Evolutionary conservation across 164 flowering plant species (phyloP), one percentile per base, ranked within the genome.

Genomic region (Euptelea pleiosperma): DNA sequence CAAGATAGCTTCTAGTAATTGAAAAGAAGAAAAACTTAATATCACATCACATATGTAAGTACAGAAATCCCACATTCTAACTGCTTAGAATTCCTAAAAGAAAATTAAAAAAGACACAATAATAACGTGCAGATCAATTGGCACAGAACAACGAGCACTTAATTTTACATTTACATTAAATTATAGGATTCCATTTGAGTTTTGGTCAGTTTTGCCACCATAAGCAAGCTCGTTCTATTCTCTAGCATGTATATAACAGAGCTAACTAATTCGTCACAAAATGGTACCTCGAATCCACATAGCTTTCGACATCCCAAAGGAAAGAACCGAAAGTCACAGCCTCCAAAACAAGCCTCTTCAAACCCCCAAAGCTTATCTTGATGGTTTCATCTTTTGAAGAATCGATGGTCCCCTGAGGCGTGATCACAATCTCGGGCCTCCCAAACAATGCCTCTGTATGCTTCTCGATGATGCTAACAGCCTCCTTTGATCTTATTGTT

Each of bases 321-420:
- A 93, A 90, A 31, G 97, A 83, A 49, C 99, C 99, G 60, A 93
- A 93, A 3, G 97, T 93, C 40, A 93, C 96, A 39, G 99, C 99
- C 74, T 93, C 99, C 77, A 90, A 49, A 36, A 93, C 91, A 55
- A 93, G 84, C 58, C 86, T 79, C 71, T 72, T 89, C 75, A 90
- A 64, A 22, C 96, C 96, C 46, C 80, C 84, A 63, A 90, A 86
- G 80, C 93, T 85, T 15, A 90, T 83, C 60, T 74, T 85, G 57
- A 93, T 75, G 21, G 21, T 70, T 47, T 85, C 96, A 48, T 93
- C 93, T 54, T 75, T 83, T 14, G 96, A 83, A 49, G 94, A 70
- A 73, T 86, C 94, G 55, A 89, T 58, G 1, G 82, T 79, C 8
- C 96, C 96, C 62, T 81, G 57, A 22, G 95, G 88, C 1, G 84